Conservation (phyloP, 163 green algal genomes). For the Smithsoniella earleae region DNA sequence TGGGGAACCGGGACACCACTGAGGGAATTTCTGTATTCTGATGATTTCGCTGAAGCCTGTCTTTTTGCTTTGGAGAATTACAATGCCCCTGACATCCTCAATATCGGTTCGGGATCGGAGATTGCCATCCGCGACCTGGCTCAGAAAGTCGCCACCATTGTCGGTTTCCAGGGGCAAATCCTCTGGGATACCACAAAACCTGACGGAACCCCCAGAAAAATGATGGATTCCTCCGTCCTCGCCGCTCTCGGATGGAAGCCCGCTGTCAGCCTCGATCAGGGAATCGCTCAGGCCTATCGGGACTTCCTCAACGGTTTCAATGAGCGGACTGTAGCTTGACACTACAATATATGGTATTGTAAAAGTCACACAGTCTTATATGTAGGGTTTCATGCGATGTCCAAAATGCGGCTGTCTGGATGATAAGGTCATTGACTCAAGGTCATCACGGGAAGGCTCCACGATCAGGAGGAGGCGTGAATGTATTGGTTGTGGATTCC, state of each 20-base stretch:
- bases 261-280: no score
- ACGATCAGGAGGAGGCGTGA: no score
- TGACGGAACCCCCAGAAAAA: background rate
- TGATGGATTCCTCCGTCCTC: background rate
- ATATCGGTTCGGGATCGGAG: background rate
- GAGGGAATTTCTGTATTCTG: constrained; percentile 19
- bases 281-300: no score
- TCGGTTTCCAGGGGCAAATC: background rate
- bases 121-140: background rate
- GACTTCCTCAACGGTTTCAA: no score
- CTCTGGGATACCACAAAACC: constrained; percentile 2
- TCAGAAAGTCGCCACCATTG: background rate
- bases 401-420: no score
- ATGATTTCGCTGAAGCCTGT: background rate
- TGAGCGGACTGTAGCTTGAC: no score
- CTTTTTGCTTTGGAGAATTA: background rate
- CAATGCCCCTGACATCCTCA: background rate
- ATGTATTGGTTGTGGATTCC: no score
- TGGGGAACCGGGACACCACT: constrained; percentile 34
- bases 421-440: no score
- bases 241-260: background rate
- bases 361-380: no score
- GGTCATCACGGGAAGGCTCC: no score
- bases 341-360: no score
- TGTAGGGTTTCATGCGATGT: no score